These are phyloP conservation scores for Sapria himalayana DNA, from an alignment of 345 rosid species.

Conservation along the genomic window DNA sequence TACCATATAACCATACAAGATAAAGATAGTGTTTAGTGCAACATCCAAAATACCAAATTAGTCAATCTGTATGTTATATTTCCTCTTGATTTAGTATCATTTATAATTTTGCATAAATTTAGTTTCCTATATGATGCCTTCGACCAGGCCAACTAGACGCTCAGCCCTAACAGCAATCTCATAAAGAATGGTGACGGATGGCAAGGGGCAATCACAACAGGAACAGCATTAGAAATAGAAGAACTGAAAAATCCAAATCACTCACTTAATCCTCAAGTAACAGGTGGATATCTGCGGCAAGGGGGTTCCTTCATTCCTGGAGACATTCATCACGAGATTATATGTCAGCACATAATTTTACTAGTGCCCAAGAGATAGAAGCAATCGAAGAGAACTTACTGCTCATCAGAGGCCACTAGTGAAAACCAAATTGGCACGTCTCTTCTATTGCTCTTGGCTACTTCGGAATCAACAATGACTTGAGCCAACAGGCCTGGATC, in stretches of 20 bases:
- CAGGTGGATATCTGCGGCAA: constrained; percentile 71
- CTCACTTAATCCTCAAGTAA: constrained; percentile 71
- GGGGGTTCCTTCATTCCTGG: constrained; percentile 56
- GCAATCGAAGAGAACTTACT: constrained; percentile 27
- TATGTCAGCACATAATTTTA: neutral
- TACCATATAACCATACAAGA: no score
- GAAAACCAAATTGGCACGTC: constrained; percentile 80
- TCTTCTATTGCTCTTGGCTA: constrained; percentile 29
- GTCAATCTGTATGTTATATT: no score
- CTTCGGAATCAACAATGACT: constrained; percentile 26
- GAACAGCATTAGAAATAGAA: no score
- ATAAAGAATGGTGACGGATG: no score
- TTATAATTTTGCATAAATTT: no score
- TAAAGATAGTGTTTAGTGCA: no score
- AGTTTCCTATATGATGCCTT: no score
- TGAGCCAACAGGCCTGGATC: constrained; percentile 36
- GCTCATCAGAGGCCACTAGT: constrained; percentile 69
- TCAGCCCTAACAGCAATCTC: no score
- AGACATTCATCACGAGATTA: constrained; percentile 13
- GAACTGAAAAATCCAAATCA: neutral
- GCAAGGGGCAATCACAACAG: no score
- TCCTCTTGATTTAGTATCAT: no score
- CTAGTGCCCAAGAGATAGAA: neutral
- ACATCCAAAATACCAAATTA: no score
- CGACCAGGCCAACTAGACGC: no score